A percentile compares a stretch with the other conserved stretches of the same genome.
Conservation (phyloP, 2,329 filamentous ascomycete species). For the Trichoderma oligosporum region DNA sequence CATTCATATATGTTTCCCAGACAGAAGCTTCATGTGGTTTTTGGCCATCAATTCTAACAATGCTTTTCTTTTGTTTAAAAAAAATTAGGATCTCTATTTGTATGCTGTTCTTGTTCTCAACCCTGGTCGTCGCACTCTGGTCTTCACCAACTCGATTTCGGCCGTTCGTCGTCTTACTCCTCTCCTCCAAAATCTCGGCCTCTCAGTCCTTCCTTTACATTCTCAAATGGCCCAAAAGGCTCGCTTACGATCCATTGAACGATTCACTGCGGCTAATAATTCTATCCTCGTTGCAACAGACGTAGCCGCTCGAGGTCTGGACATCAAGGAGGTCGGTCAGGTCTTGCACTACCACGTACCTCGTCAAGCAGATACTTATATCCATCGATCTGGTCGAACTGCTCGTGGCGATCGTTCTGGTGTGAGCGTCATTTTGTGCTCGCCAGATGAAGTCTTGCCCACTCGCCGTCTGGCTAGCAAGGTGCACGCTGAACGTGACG, state of each 20-base stretch:
- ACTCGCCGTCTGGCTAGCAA: constrained; percentile 82
- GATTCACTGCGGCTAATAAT: constrained; percentile 67
- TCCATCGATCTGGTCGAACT: constrained; percentile 91
- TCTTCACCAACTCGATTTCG: constrained; percentile 96
- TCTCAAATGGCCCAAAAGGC: constrained; percentile 96
- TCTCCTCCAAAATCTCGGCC: constrained; percentile 74
- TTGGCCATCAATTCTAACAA: neutral
- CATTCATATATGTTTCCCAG: no score
- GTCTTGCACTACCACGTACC: constrained; percentile 96
- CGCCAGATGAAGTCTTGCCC: constrained; percentile 83
- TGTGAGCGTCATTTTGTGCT: constrained; percentile 81
- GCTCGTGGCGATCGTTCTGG: constrained; percentile 77
- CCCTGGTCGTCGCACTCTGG: constrained; percentile 72
- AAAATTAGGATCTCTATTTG: constrained; percentile 73
- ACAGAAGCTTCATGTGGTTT: neutral
- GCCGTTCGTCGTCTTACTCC: constrained; percentile 83
- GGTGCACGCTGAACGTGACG: constrained; percentile 65
- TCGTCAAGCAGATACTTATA: constrained; percentile 85
- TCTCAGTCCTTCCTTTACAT: constrained; percentile 75
- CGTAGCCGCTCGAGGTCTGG: constrained; percentile 87
- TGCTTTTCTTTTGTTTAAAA: neutral
- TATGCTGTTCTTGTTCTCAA: constrained; percentile 84
- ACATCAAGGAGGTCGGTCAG: constrained; percentile 84
- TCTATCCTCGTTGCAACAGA: constrained; percentile 85
- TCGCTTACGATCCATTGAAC: constrained; percentile 85